Evolutionary conservation across 2,329 filamentous ascomycete species (phyloP).

Genomic region (Aspergillus udagawae): DNA sequence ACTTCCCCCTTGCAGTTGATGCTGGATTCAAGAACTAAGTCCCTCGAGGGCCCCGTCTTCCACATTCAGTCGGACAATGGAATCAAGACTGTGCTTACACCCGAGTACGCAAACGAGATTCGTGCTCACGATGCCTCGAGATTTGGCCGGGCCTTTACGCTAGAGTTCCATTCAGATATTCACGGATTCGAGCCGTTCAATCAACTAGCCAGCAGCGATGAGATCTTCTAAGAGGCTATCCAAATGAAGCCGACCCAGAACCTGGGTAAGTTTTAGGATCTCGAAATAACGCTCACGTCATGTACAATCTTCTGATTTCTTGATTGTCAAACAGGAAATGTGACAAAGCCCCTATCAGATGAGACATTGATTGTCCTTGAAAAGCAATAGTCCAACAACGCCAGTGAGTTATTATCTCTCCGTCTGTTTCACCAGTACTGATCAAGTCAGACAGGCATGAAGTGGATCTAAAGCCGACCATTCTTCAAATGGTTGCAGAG

Average conservation of each 20-base stretch:
- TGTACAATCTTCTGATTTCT: no score
- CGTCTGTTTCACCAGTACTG: not conserved
- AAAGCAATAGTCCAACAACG: not conserved
- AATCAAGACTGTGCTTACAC: conserved; percentile 14
- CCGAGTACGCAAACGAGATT: conserved; percentile 21
- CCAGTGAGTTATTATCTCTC: not conserved
- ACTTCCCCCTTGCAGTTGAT: not conserved
- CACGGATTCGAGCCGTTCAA: conserved; percentile 17
- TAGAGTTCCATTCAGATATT: conserved; percentile 16
- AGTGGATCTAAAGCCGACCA: conserved; percentile 1
- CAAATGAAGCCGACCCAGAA: conserved; percentile 20
- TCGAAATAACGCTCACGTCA: not conserved
- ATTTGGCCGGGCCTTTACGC: conserved; percentile 9
- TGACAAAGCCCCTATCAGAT: not conserved
- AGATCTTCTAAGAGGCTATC: conserved; percentile 17
- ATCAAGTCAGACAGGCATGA: conserved; percentile 9
- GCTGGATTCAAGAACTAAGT: not conserved
- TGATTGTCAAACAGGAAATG: not conserved
- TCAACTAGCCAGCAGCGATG: conserved; percentile 4
- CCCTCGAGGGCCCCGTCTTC: conserved; percentile 9
- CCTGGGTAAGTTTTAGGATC: conserved; percentile 12
- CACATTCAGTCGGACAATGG: conserved; percentile 18
- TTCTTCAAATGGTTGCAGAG: conserved; percentile 5
- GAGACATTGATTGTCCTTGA: not conserved
- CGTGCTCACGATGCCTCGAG: conserved; percentile 15